Evolutionary conservation across 2,329 filamentous ascomycete species (phyloP).

Genomic region (Ambrosiella cleistominuta): DNA sequence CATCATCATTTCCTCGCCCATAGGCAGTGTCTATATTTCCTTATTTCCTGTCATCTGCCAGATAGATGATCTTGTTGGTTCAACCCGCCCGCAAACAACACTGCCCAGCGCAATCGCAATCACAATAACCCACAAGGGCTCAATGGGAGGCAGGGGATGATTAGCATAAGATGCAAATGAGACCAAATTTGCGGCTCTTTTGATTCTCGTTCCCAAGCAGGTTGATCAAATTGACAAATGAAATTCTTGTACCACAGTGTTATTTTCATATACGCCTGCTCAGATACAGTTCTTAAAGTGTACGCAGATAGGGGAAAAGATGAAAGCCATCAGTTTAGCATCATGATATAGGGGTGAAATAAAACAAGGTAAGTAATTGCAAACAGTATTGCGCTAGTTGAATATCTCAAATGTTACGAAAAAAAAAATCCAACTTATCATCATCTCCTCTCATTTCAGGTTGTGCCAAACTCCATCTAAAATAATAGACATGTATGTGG

Average conservation of each 20-base stretch:
- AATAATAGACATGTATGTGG: neutral
- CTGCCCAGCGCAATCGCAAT: slow-evolving; percentile 2
- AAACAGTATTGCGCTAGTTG: neutral
- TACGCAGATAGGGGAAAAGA: neutral
- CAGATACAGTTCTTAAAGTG: neutral
- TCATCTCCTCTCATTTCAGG: neutral
- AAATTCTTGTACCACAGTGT: neutral
- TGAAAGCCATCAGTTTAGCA: neutral
- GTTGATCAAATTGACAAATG: neutral
- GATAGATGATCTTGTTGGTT: neutral
- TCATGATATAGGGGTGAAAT: neutral
- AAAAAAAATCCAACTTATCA: neutral
- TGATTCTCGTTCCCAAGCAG: neutral
- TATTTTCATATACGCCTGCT: neutral
- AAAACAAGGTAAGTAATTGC: neutral
- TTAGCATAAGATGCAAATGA: neutral
- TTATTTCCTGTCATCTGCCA: neutral
- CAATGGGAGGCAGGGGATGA: neutral
- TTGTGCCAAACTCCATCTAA: neutral
- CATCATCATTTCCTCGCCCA: neutral
- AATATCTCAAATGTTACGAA: neutral
- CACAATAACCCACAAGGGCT: neutral
- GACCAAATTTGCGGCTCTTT: neutral
- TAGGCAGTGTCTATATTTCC: neutral
- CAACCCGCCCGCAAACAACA: neutral